Evolutionary conservation across 192 early-diverging fungal genomes (phyloP).

Genomic region (Dissophora globulifera): DNA sequence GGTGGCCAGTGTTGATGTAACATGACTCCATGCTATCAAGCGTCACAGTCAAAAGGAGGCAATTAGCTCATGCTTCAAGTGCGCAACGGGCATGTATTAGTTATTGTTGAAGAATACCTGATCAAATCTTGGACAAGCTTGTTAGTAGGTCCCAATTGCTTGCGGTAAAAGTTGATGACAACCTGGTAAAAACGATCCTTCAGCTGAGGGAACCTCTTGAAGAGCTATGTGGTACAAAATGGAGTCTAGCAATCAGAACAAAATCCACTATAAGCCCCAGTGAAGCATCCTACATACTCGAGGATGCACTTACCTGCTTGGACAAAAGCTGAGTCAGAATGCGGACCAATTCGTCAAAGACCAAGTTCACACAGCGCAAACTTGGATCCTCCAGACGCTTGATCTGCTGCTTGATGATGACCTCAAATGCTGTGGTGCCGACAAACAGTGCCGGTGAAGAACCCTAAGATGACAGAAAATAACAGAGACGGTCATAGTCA

Average conservation of each 20-base stretch:
- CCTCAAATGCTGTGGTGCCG: conserved; percentile 96
- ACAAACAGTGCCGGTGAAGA: conserved; percentile 98
- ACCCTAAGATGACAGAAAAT: conserved; percentile 69
- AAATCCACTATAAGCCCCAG: too few relatives aligned
- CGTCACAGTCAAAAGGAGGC: too few relatives aligned
- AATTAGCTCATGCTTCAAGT: too few relatives aligned
- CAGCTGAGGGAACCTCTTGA: conserved; percentile 96
- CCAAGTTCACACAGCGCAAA: conserved; percentile 93
- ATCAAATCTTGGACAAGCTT: conserved; percentile 95
- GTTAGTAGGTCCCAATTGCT: conserved; percentile 89
- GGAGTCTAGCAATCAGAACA: background rate
- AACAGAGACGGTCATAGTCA: too few relatives aligned
- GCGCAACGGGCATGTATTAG: background rate
- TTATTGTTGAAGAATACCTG: conserved; percentile 50
- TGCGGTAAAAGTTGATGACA: conserved; percentile 95
- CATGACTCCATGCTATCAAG: conserved; percentile 93
- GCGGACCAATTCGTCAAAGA: conserved; percentile 97
- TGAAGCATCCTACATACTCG: too few relatives aligned
- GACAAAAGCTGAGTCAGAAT: conserved; percentile 92
- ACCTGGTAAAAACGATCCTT: conserved; percentile 93
- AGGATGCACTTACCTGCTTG: conserved; percentile 91
- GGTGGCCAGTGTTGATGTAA: conserved; percentile 99
- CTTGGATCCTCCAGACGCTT: conserved; percentile 97
- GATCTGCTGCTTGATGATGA: conserved; percentile 99
- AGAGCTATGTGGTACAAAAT: conserved; percentile 61